These are phyloP conservation scores for Coniosporium tulheliwenetii DNA, from an alignment of 2,329 filamentous ascomycete genomes.

Conservation along the genomic window DNA sequence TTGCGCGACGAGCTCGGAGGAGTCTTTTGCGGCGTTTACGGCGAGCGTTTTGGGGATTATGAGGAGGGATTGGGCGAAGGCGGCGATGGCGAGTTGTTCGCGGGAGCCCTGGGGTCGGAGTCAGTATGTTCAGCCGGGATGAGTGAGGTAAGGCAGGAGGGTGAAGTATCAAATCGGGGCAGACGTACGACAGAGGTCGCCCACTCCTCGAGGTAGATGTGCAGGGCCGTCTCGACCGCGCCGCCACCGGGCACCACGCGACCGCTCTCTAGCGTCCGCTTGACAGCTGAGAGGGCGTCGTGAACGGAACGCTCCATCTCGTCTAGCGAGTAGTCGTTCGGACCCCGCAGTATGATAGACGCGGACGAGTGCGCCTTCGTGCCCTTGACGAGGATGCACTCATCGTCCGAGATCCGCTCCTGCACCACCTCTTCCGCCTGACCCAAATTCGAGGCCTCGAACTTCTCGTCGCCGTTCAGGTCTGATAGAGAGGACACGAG, in stretches of 20 bases:
- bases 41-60: conserved; percentile 92
- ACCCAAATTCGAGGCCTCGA: conserved; percentile 78
- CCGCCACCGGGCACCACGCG: conserved; percentile 93
- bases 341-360: conserved; percentile 86
- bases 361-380: conserved; percentile 89
- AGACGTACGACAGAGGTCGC: conserved; percentile 72
- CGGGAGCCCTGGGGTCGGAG: conserved; percentile 49
- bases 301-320: conserved; percentile 99
- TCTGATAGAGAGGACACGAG: conserved; percentile 88
- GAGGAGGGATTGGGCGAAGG: conserved; percentile 90
- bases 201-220: conserved; percentile 98
- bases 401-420: conserved; percentile 95
- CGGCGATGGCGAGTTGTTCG: conserved; percentile 93
- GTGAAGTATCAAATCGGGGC: not conserved
- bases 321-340: conserved; percentile 92
- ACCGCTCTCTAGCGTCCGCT: conserved; percentile 91
- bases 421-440: conserved; percentile 93
- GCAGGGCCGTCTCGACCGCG: conserved; percentile 93
- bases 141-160: conserved; percentile 1
- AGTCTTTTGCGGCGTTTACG: conserved; percentile 93
- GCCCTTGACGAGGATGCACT: conserved; percentile 93
- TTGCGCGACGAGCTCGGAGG: conserved; percentile 87
- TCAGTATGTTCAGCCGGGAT: conserved; percentile 1
- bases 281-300: conserved; percentile 91
- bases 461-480: conserved; percentile 92